Evolutionary conservation across 1,284 basidiomycete genomes (phyloP), one percentile per base, ranked within the genome.

Genomic region (Ganoderma boninense): DNA sequence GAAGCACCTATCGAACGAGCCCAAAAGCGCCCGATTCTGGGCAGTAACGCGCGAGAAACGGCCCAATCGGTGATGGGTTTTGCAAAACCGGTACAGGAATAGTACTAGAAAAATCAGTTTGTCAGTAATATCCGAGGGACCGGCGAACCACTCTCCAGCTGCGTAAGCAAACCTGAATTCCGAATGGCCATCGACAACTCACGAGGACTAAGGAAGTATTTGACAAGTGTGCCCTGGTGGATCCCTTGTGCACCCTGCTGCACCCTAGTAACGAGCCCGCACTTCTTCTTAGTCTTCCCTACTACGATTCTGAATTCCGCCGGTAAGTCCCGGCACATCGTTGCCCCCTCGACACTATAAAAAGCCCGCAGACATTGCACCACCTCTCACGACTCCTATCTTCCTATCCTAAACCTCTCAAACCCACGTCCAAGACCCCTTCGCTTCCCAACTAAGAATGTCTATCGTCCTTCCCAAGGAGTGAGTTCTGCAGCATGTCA

Each of bases 401-500:
- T 44, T 29, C 8, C 46, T 62, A 4, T 56, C 35, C 62, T 64
- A 20, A 23, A 52, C 11, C 23, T 63, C 26, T 38, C 65, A 63
- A 38, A 35, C 62, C 23, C 40, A 26, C 44, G 20, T 57, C 20
- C 11, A 42, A 29, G n/a, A 16, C 10, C 52, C 42, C 49, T 18
- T 29, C 70, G 29, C 61, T 49, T n/a, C 4, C 49, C 46, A 26
- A 44, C 23, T 63, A 35, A 65, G 14, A 57, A 65, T 85, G 80
- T 76, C 84, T 57, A 64, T 82, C 46, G 71, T 71, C 54, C 68
- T 86, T 66, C 82, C 85, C 29, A 68, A 79, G 69, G 82, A 81
- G 85, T 86, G 66, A 44, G 76, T 46, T 46, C n/a, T 46, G 32
- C 32, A 32, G 32, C 32, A 32, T 5, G 32, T 32, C 32, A 32